Conservation (phyloP, 208 protist genomes). For the Wallacemonas rigidus region DNA sequence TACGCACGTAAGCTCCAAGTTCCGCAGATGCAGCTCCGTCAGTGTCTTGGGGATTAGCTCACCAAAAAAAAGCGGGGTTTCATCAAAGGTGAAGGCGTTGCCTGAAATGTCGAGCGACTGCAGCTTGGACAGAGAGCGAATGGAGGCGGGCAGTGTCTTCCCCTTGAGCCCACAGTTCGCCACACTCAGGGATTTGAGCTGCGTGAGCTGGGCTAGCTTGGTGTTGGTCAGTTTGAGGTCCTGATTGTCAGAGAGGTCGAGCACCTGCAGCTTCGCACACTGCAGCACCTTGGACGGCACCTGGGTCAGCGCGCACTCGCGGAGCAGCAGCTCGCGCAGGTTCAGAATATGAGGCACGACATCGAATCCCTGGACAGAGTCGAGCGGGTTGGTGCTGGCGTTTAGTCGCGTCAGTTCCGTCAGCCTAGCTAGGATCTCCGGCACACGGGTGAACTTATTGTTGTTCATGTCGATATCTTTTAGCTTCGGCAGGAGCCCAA, state of each 20-base stretch:
- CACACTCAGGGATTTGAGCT: constrained; percentile 56
- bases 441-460: constrained; percentile 77
- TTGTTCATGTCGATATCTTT: constrained; percentile 75
- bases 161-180: constrained; percentile 69
- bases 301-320: constrained; percentile 49
- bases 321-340: constrained; percentile 53
- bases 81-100: constrained; percentile 74
- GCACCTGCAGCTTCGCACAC: constrained; percentile 49
- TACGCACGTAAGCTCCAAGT: constrained; percentile 62
- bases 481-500: constrained; percentile 67
- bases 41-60: constrained; percentile 51
- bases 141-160: constrained; percentile 50
- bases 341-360: constrained; percentile 47
- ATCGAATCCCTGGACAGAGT: constrained; percentile 43
- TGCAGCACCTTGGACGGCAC: constrained; percentile 53
- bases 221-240: constrained; percentile 48
- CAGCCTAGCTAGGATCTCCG: constrained; percentile 58
- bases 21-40: constrained; percentile 67
- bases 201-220: constrained; percentile 41
- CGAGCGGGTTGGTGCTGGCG: constrained; percentile 73
- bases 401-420: constrained; percentile 58
- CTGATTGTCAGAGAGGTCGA: constrained; percentile 82
- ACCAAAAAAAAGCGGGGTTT: constrained; percentile 69
- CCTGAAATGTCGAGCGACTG: constrained; percentile 73
- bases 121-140: constrained; percentile 51